phyloP scores from a whole-genome alignment of 2,329 filamentous ascomycete species.

The Triangularia setosa region DNA sequence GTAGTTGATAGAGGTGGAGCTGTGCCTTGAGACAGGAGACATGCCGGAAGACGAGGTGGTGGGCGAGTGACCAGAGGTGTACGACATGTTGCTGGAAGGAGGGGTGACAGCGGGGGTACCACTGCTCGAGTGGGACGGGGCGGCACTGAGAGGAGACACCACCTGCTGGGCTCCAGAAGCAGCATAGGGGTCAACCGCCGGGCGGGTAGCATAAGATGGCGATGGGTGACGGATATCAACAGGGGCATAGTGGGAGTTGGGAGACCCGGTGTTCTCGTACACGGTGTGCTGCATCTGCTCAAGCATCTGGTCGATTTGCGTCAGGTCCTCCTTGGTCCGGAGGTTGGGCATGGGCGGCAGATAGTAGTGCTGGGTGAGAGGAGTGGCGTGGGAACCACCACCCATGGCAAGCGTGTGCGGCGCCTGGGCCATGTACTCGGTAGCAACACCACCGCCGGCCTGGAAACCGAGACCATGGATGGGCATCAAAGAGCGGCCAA shows the following conservation, averaged over 20 bases:
- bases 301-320: constrained; percentile 91
- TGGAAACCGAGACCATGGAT: constrained; percentile 69
- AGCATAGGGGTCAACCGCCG: constrained; percentile 32
- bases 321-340: constrained; percentile 86
- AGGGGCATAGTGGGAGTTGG: constrained; percentile 72
- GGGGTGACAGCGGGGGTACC: constrained; percentile 76
- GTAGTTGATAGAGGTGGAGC: constrained; percentile 63
- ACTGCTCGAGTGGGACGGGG: constrained; percentile 52
- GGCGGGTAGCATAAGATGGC: constrained; percentile 28
- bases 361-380: constrained; percentile 76
- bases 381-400: constrained; percentile 47
- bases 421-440: constrained; percentile 51
- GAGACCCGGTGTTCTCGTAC: constrained; percentile 84
- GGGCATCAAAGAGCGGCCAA: constrained; percentile 82
- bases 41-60: constrained; percentile 66
- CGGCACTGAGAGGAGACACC: constrained; percentile 57
- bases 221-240: constrained; percentile 51
- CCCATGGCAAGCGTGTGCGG: constrained; percentile 48
- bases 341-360: constrained; percentile 83
- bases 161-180: constrained; percentile 53
- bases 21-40: constrained; percentile 62
- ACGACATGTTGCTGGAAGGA: constrained; percentile 70
- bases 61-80: constrained; percentile 73
- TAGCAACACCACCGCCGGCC: constrained; percentile 48
- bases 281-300: constrained; percentile 96